Percentiles rank a stretch among this genome's conserved stretches.
Evolutionary conservation across 495 filamentous ascomycete genomes (phyloP).

Genomic region (Glarea lozoyensis): DNA sequence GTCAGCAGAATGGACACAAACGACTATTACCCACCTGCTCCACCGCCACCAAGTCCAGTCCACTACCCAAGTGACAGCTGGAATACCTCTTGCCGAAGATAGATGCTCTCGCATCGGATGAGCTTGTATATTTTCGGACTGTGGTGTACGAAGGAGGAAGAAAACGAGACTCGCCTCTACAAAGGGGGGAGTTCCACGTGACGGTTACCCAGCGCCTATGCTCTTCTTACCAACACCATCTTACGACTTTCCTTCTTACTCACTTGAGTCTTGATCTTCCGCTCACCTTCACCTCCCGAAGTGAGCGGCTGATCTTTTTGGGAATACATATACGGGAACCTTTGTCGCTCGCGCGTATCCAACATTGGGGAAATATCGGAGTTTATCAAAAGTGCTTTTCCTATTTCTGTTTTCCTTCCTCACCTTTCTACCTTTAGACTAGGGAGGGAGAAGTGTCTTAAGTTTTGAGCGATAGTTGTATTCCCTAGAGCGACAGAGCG

Average conservation of each 20-base stretch:
- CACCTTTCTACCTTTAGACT: too few species aligned
- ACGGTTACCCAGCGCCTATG: neutral
- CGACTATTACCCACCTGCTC: conserved; percentile 30
- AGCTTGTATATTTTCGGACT: neutral
- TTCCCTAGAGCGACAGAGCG: too few species aligned
- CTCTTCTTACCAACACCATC: neutral
- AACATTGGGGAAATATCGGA: too few species aligned
- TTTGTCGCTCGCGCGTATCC: neutral
- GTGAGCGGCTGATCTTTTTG: neutral
- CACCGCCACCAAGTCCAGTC: conserved; percentile 41
- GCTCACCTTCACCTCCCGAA: neutral
- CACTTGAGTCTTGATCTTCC: too few species aligned
- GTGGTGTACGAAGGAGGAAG: conserved; percentile 2
- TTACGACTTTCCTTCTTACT: too few species aligned
- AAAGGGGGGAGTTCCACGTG: neutral
- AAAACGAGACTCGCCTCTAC: neutral
- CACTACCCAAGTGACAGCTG: conserved; percentile 25
- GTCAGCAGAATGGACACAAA: conserved; percentile 11
- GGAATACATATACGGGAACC: neutral
- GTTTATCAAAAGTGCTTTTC: too few species aligned
- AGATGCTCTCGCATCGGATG: neutral
- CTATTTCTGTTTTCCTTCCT: too few species aligned
- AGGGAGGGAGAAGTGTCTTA: too few species aligned
- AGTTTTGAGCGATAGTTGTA: too few species aligned
- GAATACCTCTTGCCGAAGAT: conserved; percentile 19